Percentiles rank a stretch among this genome's conserved stretches.
Conservation (phyloP, 768 basidiomycete genomes). For the Collybiopsis confluens region DNA sequence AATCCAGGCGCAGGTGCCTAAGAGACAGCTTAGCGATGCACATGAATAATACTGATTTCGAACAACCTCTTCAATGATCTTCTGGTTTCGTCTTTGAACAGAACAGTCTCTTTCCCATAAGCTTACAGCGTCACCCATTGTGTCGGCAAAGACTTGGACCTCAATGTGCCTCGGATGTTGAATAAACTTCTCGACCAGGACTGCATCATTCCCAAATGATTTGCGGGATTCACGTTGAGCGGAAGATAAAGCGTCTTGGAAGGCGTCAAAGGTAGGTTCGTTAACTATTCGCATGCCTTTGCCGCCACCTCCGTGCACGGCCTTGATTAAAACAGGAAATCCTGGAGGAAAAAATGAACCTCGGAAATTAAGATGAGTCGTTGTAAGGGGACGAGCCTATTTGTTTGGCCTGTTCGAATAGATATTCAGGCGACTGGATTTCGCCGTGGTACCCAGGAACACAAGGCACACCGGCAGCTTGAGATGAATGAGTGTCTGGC, state of each 20-base stretch:
- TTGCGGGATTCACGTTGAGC: constrained; percentile 88
- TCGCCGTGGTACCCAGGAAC: constrained; percentile 91
- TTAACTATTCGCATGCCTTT: constrained; percentile 90
- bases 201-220: constrained; percentile 81
- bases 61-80: constrained; percentile 85
- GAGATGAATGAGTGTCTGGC: constrained; percentile 7
- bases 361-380: not conserved
- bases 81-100: constrained; percentile 90
- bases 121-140: constrained; percentile 74
- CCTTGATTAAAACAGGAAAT: constrained; percentile 93
- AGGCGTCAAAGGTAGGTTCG: constrained; percentile 53
- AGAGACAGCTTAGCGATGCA: not conserved
- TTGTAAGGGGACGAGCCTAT: constrained; percentile 51
- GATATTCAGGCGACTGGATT: constrained; percentile 70
- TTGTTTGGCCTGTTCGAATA: constrained; percentile 62
- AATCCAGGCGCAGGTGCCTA: constrained; percentile 91
- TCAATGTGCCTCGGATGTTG: constrained; percentile 87
- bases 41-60: not conserved
- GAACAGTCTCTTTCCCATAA: constrained; percentile 96
- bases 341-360: constrained; percentile 33
- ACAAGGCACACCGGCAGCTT: constrained; percentile 86
- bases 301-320: constrained; percentile 93
- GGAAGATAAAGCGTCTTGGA: constrained; percentile 77
- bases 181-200: constrained; percentile 88
- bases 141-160: constrained; percentile 92